These are phyloP conservation scores for Aspergillus asperescens DNA, from an alignment of 495 filamentous ascomycete species.

Conservation along the genomic window DNA sequence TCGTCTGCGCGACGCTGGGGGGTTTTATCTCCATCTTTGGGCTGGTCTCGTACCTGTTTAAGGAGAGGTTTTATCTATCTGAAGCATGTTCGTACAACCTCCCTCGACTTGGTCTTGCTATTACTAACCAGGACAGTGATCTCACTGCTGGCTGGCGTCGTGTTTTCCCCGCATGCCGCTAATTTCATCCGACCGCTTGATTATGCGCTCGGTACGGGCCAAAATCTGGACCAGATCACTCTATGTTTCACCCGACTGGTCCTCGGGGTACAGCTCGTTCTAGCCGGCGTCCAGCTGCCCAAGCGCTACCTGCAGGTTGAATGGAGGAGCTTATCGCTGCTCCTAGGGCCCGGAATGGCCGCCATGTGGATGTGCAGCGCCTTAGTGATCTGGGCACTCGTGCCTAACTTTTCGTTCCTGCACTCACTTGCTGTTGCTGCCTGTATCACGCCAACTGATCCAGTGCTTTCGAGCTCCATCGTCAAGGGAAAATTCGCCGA, in stretches of 20 bases:
- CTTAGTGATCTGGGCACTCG: slow-evolving; percentile 71
- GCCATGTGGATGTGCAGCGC: slow-evolving; percentile 84
- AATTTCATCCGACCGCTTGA: slow-evolving; percentile 73
- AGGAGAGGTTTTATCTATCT: slow-evolving; percentile 86
- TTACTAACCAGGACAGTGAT: slow-evolving; percentile 54
- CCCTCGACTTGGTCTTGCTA: not conserved
- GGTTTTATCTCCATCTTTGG: slow-evolving; percentile 87
- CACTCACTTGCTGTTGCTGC: slow-evolving; percentile 74
- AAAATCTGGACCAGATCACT: slow-evolving; percentile 60
- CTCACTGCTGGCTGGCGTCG: slow-evolving; percentile 70
- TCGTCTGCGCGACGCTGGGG: slow-evolving; percentile 74
- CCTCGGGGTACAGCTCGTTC: slow-evolving; percentile 83
- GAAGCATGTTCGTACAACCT: slow-evolving; percentile 66
- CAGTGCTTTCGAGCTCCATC: slow-evolving; percentile 81
- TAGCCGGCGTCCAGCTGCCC: slow-evolving; percentile 88
- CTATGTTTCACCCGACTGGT: slow-evolving; percentile 83
- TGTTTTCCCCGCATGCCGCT: slow-evolving; percentile 70
- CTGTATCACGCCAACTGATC: slow-evolving; percentile 89
- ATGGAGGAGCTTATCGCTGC: slow-evolving; percentile 71
- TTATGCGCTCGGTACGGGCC: slow-evolving; percentile 61
- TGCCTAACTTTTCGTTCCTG: slow-evolving; percentile 67
- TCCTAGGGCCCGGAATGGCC: slow-evolving; percentile 82
- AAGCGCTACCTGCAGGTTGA: slow-evolving; percentile 74
- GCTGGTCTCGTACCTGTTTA: slow-evolving; percentile 81
- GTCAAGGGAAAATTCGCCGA: slow-evolving; percentile 94